These are phyloP conservation scores for Eustoma russellianum DNA, from an alignment of 257 asterid genomes.

Conservation along the genomic window DNA sequence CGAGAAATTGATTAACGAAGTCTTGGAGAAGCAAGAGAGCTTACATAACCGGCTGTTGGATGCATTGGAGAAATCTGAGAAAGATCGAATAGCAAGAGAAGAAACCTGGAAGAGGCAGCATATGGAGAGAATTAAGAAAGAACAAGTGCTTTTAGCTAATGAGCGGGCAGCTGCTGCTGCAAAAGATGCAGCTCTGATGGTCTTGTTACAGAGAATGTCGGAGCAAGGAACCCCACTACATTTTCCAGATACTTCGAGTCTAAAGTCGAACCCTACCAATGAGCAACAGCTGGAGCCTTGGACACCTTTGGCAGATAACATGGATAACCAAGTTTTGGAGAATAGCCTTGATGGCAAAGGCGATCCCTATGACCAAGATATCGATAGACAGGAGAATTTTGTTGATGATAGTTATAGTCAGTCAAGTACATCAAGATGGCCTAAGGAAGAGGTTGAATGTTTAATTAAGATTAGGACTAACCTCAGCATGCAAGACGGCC, in stretches of 20 bases:
- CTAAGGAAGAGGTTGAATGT: conserved; percentile 69
- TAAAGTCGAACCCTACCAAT: conserved; percentile 16
- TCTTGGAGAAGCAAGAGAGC: conserved; percentile 56
- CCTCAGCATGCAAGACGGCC: conserved; percentile 45
- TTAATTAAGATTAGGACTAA: conserved; percentile 51
- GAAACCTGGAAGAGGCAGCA: conserved; percentile 69
- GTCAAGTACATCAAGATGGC: conserved; percentile 61
- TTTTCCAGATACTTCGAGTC: conserved; percentile 27
- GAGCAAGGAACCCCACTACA: conserved; percentile 29
- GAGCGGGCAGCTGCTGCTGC: conserved; percentile 48
- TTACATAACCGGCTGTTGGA: conserved; percentile 54
- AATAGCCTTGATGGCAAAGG: conserved; percentile 16
- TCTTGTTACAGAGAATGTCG: conserved; percentile 47
- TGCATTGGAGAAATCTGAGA: conserved; percentile 52
- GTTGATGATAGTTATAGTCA: conserved; percentile 27
- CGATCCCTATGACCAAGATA: conserved; percentile 18
- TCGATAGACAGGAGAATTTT: conserved; percentile 30
- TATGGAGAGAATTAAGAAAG: conserved; percentile 52
- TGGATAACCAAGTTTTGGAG: conserved; percentile 20
- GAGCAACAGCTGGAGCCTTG: conserved; percentile 11
- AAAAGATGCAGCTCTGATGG: conserved; percentile 58
- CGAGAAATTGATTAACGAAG: conserved; percentile 55
- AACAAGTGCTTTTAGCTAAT: conserved; percentile 40
- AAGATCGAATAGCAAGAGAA: conserved; percentile 48
- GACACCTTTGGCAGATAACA: conserved; percentile 2